Percentiles rank a stretch among this genome's conserved stretches.
Evolutionary conservation across 2,329 filamentous ascomycete genomes (phyloP).

Genomic region (Metarhizium rileyi): DNA sequence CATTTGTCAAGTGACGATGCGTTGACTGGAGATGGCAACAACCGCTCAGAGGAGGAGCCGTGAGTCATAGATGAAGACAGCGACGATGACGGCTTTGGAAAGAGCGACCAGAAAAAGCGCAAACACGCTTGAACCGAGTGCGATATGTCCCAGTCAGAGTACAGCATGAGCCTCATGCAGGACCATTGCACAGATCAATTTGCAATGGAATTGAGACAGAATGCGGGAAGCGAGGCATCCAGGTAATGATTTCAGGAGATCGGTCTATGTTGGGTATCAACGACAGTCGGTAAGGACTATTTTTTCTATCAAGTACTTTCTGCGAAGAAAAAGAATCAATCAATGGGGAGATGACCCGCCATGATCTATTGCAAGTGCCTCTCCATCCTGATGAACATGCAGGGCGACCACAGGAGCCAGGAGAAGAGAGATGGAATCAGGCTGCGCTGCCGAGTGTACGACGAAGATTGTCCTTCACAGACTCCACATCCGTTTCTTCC

Average conservation of each 20-base stretch:
- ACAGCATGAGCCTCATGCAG: not conserved
- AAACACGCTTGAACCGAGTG: not conserved
- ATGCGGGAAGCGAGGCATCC: not conserved
- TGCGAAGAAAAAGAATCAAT: not conserved
- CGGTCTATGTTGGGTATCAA: constrained; percentile 2
- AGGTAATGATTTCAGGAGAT: not conserved
- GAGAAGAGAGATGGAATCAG: constrained; percentile 7
- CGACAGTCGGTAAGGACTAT: constrained; percentile 2
- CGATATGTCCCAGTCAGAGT: not conserved
- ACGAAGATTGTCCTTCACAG: constrained; percentile 48
- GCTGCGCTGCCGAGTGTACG: constrained; percentile 34
- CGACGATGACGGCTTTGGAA: not conserved
- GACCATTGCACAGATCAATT: not conserved
- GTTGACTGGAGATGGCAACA: not conserved
- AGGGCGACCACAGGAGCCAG: not conserved
- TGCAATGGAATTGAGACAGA: not conserved
- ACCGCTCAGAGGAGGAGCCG: not conserved
- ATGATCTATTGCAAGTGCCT: not conserved
- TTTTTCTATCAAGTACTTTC: not conserved
- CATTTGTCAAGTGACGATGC: not conserved
- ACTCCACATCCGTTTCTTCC: constrained; percentile 48
- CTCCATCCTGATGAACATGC: not conserved
- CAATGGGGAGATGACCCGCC: not conserved
- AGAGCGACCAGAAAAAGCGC: constrained; percentile 1
- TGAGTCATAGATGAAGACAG: not conserved